A percentile compares a stretch with the other conserved stretches of the same genome.
phyloP scores from a whole-genome alignment of 768 basidiomycete species.

The Russula dissimulans region DNA sequence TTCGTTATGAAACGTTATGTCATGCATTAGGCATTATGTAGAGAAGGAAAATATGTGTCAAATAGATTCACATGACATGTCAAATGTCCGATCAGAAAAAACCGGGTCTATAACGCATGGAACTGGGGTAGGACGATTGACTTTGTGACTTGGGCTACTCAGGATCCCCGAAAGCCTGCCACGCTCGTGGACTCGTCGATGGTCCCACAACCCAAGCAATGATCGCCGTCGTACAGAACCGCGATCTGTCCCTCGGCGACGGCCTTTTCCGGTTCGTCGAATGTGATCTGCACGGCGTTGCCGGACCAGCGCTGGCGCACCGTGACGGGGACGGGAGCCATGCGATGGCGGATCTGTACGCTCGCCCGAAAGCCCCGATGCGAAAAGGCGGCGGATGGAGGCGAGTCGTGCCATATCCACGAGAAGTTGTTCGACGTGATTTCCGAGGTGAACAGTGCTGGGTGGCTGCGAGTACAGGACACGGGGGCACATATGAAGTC shows the following conservation, averaged over 20 bases:
- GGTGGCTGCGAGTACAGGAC: slow-evolving; percentile 38
- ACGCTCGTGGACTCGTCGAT: slow-evolving; percentile 31
- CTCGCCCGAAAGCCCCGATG: slow-evolving; percentile 38
- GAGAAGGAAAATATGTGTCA: not conserved
- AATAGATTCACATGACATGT: not conserved
- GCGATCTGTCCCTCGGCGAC: slow-evolving; percentile 78
- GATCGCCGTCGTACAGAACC: slow-evolving; percentile 59
- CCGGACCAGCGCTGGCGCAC: slow-evolving; percentile 3
- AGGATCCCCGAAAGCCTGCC: not conserved
- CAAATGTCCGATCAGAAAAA: not conserved
- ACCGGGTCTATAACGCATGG: too few species aligned
- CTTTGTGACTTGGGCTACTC: not conserved
- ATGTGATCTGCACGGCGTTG: slow-evolving; percentile 36
- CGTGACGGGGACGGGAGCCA: slow-evolving; percentile 35
- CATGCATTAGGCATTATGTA: not conserved
- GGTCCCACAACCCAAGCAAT: slow-evolving; percentile 79
- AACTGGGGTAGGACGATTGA: not conserved
- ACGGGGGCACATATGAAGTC: not conserved
- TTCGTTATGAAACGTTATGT: not conserved
- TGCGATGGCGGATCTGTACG: slow-evolving; percentile 65
- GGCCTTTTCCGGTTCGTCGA: slow-evolving; percentile 52
- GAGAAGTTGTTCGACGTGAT: slow-evolving; percentile 41
- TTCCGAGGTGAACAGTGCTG: slow-evolving; percentile 36
- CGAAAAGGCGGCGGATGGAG: slow-evolving; percentile 38
- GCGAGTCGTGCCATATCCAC: slow-evolving; percentile 69